These are phyloP conservation scores for Penicillium atrosanguineum DNA, from an alignment of 495 filamentous ascomycete species.

Conservation along the genomic window DNA sequence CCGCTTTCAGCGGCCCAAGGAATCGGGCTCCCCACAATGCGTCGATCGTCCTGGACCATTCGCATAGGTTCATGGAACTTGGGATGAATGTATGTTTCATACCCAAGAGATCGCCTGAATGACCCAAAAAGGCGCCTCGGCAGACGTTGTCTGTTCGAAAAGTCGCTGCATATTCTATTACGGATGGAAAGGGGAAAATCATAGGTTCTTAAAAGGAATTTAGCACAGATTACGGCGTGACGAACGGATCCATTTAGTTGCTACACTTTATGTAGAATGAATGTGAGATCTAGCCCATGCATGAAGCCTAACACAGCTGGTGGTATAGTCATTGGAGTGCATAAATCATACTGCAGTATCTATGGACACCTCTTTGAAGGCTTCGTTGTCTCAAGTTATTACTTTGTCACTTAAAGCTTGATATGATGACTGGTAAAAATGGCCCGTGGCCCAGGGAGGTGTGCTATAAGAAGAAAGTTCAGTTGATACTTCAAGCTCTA, in stretches of 20 bases:
- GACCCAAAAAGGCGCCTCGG: too few relatives aligned
- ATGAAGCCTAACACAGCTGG: neutral
- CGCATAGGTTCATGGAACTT: neutral
- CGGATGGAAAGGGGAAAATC: neutral
- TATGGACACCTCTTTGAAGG: neutral
- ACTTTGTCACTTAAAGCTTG: neutral
- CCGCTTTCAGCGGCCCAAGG: conserved; percentile 6
- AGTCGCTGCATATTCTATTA: neutral
- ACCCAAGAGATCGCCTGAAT: too few relatives aligned
- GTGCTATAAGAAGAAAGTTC: neutral
- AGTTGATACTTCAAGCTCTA: neutral
- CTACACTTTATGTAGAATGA: neutral
- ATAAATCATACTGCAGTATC: neutral
- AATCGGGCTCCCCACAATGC: conserved; percentile 1
- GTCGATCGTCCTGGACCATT: neutral
- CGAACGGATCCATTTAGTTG: neutral
- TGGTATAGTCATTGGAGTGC: neutral
- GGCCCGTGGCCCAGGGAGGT: neutral
- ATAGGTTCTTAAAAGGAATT: neutral
- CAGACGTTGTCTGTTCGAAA: neutral
- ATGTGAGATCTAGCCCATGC: neutral
- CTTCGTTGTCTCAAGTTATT: neutral
- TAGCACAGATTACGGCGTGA: neutral
- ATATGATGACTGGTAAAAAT: neutral
- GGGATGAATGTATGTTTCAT: neutral